phyloP scores from a whole-genome alignment of 2,329 filamentous ascomycete genomes.

The Scopulariopsis brevicaulis region DNA sequence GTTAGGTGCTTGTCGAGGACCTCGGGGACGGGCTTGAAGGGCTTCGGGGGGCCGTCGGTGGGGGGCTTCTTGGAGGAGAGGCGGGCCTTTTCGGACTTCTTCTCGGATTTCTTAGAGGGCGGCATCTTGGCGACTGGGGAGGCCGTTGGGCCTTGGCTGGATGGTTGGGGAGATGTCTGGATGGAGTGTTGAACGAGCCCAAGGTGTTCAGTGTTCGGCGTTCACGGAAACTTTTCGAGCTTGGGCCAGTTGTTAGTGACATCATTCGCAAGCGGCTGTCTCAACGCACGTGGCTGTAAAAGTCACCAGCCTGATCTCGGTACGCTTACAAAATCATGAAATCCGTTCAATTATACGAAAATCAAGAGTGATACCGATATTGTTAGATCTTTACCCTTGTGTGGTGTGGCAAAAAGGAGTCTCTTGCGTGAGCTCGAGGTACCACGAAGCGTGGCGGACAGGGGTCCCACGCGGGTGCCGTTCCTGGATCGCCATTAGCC shows the following conservation, averaged over 20 bases:
- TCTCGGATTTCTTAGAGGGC: constrained; percentile 20
- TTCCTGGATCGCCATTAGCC: background rate
- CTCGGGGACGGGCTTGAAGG: constrained; percentile 57
- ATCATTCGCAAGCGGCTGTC: background rate
- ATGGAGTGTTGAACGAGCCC: background rate
- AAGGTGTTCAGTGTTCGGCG: background rate
- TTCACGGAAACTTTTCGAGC: background rate
- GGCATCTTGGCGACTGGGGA: constrained; percentile 7
- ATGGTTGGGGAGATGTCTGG: background rate
- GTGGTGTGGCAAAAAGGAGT: no score
- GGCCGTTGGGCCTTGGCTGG: background rate
- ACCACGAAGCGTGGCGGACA: background rate
- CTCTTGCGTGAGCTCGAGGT: no score
- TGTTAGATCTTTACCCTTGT: no score
- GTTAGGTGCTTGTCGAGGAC: constrained; percentile 52
- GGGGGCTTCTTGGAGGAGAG: constrained; percentile 8
- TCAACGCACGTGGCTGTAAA: background rate
- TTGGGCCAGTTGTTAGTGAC: constrained; percentile 2
- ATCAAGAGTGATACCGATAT: no score
- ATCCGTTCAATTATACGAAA: background rate
- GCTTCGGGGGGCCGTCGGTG: constrained; percentile 34
- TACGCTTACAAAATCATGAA: background rate
- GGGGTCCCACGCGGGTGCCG: background rate
- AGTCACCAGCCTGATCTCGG: background rate
- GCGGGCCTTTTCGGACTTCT: constrained; percentile 21